A percentile compares a stretch with the other conserved stretches of the same genome.
Conservation (phyloP, 208 protist genomes). For the Porcisia deanei region DNA sequence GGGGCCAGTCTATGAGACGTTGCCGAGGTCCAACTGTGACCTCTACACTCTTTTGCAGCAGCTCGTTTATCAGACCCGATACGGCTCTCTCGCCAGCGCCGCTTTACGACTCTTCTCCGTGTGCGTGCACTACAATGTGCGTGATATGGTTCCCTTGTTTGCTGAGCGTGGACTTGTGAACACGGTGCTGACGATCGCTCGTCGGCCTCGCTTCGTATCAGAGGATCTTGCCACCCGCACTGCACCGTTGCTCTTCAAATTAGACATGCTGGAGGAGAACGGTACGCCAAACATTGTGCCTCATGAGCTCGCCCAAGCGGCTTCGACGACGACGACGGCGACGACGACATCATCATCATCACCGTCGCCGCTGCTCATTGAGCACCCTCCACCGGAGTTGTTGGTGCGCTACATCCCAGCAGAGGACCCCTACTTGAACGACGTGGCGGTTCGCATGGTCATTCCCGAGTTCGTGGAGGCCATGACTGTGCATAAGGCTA, state of each 20-base stretch:
- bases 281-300: slow-evolving; percentile 12
- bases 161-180: slow-evolving; percentile 74
- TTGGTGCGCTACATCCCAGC: slow-evolving; percentile 16
- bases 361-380: slow-evolving; percentile 7
- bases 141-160: slow-evolving; percentile 82
- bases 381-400: slow-evolving; percentile 16
- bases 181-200: slow-evolving; percentile 52
- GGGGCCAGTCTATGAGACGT: slow-evolving; percentile 1
- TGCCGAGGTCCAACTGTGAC: slow-evolving; percentile 33
- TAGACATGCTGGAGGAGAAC: slow-evolving; percentile 27
- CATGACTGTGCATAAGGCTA: slow-evolving; percentile 80
- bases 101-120: slow-evolving; percentile 60
- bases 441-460: slow-evolving; percentile 32
- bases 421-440: slow-evolving; percentile 28
- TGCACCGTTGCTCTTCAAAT: slow-evolving; percentile 11
- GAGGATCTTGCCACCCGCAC: not conserved
- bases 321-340: not conserved
- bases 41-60: slow-evolving; percentile 62
- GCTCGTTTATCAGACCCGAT: slow-evolving; percentile 59
- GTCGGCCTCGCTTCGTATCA: slow-evolving; percentile 16
- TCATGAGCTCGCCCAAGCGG: not conserved
- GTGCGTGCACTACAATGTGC: slow-evolving; percentile 82
- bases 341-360: not conserved
- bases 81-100: slow-evolving; percentile 49
- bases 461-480: slow-evolving; percentile 72